Percentiles rank a stretch among this genome's conserved stretches.
Evolutionary conservation across 208 protist species (phyloP).

Genomic region (Vickermania ingenoplastis): DNA sequence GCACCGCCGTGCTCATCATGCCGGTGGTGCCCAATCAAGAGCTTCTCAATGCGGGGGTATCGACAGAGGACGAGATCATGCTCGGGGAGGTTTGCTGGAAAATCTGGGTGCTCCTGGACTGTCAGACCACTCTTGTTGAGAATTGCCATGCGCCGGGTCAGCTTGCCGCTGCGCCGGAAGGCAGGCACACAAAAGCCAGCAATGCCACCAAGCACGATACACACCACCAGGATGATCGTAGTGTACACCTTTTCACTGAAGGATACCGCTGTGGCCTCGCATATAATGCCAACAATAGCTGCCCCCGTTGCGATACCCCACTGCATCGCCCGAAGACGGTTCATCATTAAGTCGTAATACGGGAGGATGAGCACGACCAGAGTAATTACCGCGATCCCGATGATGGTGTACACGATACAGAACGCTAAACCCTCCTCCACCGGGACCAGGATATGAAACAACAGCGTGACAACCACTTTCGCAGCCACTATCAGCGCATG

Average conservation of each 20-base stretch:
- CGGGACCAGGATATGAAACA: constrained; percentile 9
- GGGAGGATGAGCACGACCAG: constrained; percentile 6
- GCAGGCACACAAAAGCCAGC: constrained; percentile 4
- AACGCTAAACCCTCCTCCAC: constrained; percentile 3
- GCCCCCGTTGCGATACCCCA: background rate
- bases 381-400: background rate
- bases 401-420: background rate
- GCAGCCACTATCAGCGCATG: background rate
- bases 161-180: constrained; percentile 4
- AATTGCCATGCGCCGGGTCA: background rate
- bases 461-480: constrained; percentile 4
- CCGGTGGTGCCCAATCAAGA: background rate
- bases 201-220: background rate
- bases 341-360: constrained; percentile 9
- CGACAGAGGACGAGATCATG: constrained; percentile 11
- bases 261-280: background rate
- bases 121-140: background rate
- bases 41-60: constrained; percentile 7
- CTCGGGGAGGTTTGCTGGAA: background rate
- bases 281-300: constrained; percentile 2
- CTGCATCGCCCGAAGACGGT: constrained; percentile 5
- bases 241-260: constrained; percentile 6
- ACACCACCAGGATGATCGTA: constrained; percentile 4
- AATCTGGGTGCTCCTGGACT: background rate
- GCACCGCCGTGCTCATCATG: background rate